phyloP scores from a whole-genome alignment of 2,329 filamentous ascomycete genomes.

The Dothistroma septosporum region DNA sequence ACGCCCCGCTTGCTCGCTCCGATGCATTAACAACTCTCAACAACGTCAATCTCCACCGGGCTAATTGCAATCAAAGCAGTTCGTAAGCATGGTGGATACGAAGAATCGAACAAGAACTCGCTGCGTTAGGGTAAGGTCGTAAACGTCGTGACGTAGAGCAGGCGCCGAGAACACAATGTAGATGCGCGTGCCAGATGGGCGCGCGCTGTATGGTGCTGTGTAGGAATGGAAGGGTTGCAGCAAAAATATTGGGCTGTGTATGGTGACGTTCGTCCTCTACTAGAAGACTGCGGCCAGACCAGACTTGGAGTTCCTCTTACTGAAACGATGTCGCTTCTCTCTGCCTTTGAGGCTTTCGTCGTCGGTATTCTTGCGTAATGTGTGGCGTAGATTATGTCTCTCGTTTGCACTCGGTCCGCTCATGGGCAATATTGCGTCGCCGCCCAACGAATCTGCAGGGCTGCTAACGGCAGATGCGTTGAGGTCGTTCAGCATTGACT shows the following conservation, averaged over 20 bases:
- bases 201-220: background rate
- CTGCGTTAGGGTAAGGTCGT: slow-evolving; percentile 1
- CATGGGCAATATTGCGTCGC: slow-evolving; percentile 39
- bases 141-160: background rate
- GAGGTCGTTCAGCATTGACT: slow-evolving; percentile 44
- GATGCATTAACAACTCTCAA: background rate
- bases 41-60: background rate
- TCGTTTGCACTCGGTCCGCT: slow-evolving; percentile 25
- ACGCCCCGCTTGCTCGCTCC: slow-evolving; percentile 14
- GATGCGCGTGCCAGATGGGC: background rate
- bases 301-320: slow-evolving; percentile 89
- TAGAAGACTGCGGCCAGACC: slow-evolving; percentile 86
- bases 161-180: slow-evolving; percentile 2
- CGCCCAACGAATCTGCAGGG: slow-evolving; percentile 68
- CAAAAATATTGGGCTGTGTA: background rate
- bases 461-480: slow-evolving; percentile 60
- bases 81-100: background rate
- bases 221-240: background rate
- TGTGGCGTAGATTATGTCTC: slow-evolving; percentile 29
- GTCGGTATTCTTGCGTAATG: slow-evolving; percentile 37
- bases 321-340: slow-evolving; percentile 63
- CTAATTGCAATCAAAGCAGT: slow-evolving; percentile 2
- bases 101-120: slow-evolving; percentile 3
- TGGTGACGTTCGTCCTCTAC: slow-evolving; percentile 4
- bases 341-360: slow-evolving; percentile 35